A percentile compares a stretch with the other conserved stretches of the same genome.
phyloP scores from a whole-genome alignment of 331 rosid species.

The Arachis monticola region DNA sequence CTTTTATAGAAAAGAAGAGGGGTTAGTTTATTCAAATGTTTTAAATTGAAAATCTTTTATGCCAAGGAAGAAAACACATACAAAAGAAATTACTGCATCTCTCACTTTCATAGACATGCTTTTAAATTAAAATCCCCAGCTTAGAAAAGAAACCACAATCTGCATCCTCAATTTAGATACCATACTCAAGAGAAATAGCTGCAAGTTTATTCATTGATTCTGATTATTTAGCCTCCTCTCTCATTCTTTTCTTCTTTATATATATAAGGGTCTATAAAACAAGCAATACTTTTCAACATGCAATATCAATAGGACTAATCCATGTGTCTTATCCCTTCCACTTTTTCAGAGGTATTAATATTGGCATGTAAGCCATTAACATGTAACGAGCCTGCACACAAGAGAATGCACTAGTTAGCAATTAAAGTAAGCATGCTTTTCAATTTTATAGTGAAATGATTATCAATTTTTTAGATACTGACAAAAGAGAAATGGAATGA shows the following conservation, averaged over 20 bases:
- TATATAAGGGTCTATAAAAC: neutral
- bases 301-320: conserved; percentile 28
- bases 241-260: neutral
- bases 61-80: too few species aligned
- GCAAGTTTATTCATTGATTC: conserved; percentile 1
- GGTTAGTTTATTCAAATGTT: too few species aligned
- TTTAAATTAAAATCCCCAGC: too few species aligned
- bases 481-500: conserved; percentile 1
- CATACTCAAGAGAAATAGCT: conserved; percentile 8
- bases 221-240: neutral
- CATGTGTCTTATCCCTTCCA: conserved; percentile 75
- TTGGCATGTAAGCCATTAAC: conserved; percentile 85
- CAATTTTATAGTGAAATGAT: conserved; percentile 11
- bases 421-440: conserved; percentile 24
- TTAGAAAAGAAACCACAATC: too few species aligned
- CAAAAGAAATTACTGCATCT: too few species aligned
- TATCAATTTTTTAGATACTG: neutral
- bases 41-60: too few species aligned
- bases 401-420: conserved; percentile 41
- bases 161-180: conserved; percentile 19
- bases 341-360: conserved; percentile 83
- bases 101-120: too few species aligned
- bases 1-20: too few species aligned
- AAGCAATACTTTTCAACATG: conserved; percentile 17
- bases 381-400: conserved; percentile 70